Conservation (phyloP, 331 rosid species). For the Cydonia oblonga region DNA sequence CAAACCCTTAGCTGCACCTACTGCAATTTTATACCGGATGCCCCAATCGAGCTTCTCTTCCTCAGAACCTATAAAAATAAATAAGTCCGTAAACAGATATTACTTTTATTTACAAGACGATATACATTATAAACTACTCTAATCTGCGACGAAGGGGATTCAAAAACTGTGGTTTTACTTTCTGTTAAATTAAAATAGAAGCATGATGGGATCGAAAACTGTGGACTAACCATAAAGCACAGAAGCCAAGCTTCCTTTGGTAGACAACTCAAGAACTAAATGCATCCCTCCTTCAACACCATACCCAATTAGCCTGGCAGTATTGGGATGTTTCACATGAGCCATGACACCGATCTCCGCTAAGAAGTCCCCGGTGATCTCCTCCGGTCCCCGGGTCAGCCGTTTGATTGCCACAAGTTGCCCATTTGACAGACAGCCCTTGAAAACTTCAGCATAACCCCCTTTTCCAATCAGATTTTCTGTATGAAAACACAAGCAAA, state of each 20-base stretch:
- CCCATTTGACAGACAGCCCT: conserved; percentile 61
- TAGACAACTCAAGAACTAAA: conserved; percentile 72
- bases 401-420: conserved; percentile 69
- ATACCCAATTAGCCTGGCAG: conserved; percentile 80
- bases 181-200: neutral
- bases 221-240: conserved; percentile 49
- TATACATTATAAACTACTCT: neutral
- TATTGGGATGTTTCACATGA: conserved; percentile 75
- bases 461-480: conserved; percentile 91
- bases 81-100: neutral
- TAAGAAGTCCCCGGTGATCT: conserved; percentile 61
- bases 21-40: conserved; percentile 68
- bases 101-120: neutral
- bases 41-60: conserved; percentile 69
- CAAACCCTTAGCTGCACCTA: conserved; percentile 72
- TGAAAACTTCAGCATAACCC: conserved; percentile 92
- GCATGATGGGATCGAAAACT: neutral
- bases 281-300: conserved; percentile 95
- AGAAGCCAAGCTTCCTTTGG: conserved; percentile 87
- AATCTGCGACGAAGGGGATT: neutral
- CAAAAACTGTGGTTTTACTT: neutral
- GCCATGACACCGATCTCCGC: conserved; percentile 90
- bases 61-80: conserved; percentile 29
- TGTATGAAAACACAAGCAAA: conserved; percentile 25
- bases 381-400: conserved; percentile 70